A percentile compares a stretch with the other conserved stretches of the same genome.
phyloP scores from a whole-genome alignment of 306 rosid species.

The Glycine latifolia region DNA sequence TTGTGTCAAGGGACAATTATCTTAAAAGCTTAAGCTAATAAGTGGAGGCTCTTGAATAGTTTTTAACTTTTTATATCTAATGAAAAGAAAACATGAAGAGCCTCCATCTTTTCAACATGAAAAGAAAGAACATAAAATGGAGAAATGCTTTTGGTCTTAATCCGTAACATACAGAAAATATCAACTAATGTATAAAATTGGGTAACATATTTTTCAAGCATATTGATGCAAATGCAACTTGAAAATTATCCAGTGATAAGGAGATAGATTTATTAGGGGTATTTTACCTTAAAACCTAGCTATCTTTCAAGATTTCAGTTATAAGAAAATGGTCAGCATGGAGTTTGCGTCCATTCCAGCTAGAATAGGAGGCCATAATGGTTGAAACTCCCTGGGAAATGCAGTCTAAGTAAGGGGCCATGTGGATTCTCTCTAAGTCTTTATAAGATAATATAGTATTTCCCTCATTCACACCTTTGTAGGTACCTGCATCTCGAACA shows the following conservation, averaged over 20 bases:
- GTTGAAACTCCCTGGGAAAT: conserved; percentile 85
- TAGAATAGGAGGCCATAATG: conserved; percentile 85
- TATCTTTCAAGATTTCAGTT: conserved; percentile 75
- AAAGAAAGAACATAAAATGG: conserved; percentile 14
- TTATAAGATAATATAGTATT: conserved; percentile 71
- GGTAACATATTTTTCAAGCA: conserved; percentile 6
- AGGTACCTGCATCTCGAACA: conserved; percentile 94
- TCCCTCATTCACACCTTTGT: conserved; percentile 84
- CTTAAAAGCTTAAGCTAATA: background rate
- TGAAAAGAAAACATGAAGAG: background rate
- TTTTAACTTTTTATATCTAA: conserved; percentile 12
- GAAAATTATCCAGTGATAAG: conserved; percentile 18
- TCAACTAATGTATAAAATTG: background rate
- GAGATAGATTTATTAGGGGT: conserved; percentile 3
- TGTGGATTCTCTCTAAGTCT: conserved; percentile 80
- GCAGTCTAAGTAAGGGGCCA: conserved; percentile 91
- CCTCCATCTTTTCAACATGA: conserved; percentile 5
- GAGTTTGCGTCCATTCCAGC: conserved; percentile 82
- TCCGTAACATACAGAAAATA: background rate
- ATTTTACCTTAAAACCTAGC: conserved; percentile 81
- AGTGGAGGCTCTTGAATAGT: background rate
- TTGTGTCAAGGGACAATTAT: background rate
- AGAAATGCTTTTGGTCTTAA: conserved; percentile 5
- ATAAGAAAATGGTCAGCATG: conserved; percentile 75
- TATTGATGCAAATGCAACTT: conserved; percentile 25